These are phyloP conservation scores for Thalassiosira profunda DNA, from an alignment of 108 stramenopile genomes.

Conservation along the genomic window DNA sequence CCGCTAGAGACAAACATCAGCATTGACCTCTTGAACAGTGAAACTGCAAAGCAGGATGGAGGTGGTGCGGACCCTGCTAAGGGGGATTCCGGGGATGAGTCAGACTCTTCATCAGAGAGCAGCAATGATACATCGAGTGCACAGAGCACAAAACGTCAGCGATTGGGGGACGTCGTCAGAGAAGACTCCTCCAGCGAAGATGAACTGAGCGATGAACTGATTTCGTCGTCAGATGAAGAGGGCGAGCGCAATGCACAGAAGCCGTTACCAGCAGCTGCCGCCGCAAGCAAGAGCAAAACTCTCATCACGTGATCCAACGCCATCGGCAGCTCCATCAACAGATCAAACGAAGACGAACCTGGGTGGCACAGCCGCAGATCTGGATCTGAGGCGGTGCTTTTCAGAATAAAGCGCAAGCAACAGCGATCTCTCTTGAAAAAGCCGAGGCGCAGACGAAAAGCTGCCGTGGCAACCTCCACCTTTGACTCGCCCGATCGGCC, in stretches of 20 bases:
- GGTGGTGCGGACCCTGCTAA: too few relatives aligned
- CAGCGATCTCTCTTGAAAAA: constrained; percentile 8
- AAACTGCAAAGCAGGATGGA: too few relatives aligned
- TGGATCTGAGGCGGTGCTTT: constrained; percentile 1
- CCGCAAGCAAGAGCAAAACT: background rate
- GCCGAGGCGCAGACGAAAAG: background rate
- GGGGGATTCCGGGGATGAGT: constrained; percentile 1
- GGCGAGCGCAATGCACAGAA: background rate
- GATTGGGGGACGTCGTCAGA: too few relatives aligned
- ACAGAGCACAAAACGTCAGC: too few relatives aligned
- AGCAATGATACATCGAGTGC: too few relatives aligned
- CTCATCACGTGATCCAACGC: constrained; percentile 13
- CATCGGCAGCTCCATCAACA: constrained; percentile 19
- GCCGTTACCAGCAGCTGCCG: background rate
- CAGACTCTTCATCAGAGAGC: too few relatives aligned
- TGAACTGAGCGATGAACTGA: constrained; percentile 23
- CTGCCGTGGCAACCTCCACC: too few relatives aligned
- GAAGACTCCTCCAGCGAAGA: too few relatives aligned
- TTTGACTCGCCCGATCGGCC: too few relatives aligned
- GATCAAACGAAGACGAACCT: background rate
- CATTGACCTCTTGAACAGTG: too few relatives aligned
- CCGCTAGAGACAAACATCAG: too few relatives aligned
- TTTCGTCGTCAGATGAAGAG: background rate
- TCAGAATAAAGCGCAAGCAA: background rate
- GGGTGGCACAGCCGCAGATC: constrained; percentile 16